Conservation (phyloP, 140 eudicot genomes). For the Senecio squalidus region DNA sequence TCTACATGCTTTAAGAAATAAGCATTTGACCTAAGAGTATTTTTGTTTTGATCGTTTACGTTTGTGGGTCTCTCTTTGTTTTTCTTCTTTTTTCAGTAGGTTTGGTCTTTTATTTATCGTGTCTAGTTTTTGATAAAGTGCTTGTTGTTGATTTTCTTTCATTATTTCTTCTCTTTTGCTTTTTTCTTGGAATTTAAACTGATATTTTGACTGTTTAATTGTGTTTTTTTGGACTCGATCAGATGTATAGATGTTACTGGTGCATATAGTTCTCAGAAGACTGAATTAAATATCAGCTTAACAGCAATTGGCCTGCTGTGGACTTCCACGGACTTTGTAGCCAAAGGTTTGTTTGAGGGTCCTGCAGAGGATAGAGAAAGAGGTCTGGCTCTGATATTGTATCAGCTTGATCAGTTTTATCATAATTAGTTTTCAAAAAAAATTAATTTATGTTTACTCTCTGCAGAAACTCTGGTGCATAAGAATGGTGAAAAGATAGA, state of each 20-base stretch:
- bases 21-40: background rate
- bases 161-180: background rate
- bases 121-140: background rate
- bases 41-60: background rate
- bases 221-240: constrained; percentile 16
- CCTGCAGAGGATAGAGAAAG: constrained; percentile 40
- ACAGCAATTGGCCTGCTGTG: constrained; percentile 93
- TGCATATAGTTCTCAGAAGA: constrained; percentile 90
- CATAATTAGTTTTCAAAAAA: background rate
- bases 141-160: constrained; percentile 5
- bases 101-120: background rate
- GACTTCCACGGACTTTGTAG: constrained; percentile 94
- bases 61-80: background rate
- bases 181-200: background rate
- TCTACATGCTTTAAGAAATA: constrained; percentile 5
- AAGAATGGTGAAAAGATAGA: constrained; percentile 39
- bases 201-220: background rate
- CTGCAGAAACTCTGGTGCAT: constrained; percentile 34
- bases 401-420: constrained; percentile 7
- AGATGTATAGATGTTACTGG: constrained; percentile 98
- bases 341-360: constrained; percentile 50
- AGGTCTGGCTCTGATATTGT: constrained; percentile 37
- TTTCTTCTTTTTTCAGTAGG: background rate
- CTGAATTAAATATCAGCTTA: constrained; percentile 92
- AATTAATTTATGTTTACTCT: background rate